Base-by-base conservation (phyloP, 140 eudicot species). In the Oenanthe javanica region DNA sequence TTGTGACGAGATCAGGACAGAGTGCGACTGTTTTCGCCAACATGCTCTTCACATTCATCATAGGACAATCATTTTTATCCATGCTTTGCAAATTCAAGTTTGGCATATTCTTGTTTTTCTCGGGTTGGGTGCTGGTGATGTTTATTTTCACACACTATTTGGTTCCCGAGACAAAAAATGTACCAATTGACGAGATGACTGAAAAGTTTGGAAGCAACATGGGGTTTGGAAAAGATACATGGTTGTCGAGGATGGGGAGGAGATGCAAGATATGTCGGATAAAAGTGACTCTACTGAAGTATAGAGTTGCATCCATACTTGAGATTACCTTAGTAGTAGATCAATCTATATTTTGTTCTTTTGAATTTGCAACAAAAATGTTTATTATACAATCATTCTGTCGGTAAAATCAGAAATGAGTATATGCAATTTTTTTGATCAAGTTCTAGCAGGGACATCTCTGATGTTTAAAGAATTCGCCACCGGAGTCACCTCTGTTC, bases 131-230 rank as follows among this genome's bases (percentile, higher is more conserved):
- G 70, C 7, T 92, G 12, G 49, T 90, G 4, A 95, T 95, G 99
- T 89, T 93, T 64, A 2, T 95, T 12, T 95, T 95, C 80, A 97
- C 90, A 48, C 76, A 87, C 80, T 89, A 90, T 82, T 78, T 95
- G 88, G 75, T 92, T 25, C 99, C 99, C 0, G 99, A 95, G 82
- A 94, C 97, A 49, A 94, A 94, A 84, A 89, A 89, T 45, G 76
- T 92, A 3, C 96, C 98, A 49, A 95, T 92, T 7, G 99, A 95
- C 82, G 93, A 92, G 86, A 92, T 95, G 97, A 88, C 93, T 0
- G 99, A 89, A 72, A 89, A 77, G 97, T 95, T 57, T 95, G 99
- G 99, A 95, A 86, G 92, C 81, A 84, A 81, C 99, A 95, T 81
- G 84, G 92, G 95, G 43, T 92, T 57, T 95, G 99, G 66, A 80